Conservation (phyloP, 2,329 filamentous ascomycete genomes). For the Aspergillus sp. region DNA sequence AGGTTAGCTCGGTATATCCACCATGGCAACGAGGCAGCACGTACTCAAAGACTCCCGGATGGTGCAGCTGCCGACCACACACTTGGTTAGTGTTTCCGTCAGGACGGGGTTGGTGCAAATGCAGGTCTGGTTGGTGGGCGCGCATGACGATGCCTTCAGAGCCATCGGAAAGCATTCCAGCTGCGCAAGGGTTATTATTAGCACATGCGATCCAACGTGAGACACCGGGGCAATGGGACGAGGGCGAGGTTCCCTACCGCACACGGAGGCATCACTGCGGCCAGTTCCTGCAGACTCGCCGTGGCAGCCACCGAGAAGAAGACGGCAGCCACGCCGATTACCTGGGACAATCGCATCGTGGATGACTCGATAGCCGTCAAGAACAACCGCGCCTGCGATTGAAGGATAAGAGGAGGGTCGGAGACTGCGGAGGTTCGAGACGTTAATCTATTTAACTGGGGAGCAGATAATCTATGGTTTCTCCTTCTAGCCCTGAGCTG, state of each 20-base stretch:
- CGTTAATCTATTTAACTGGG: not conserved
- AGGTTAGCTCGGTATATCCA: slow-evolving; percentile 8
- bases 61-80: slow-evolving; percentile 35
- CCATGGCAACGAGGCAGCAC: not conserved
- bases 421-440: not conserved
- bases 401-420: not conserved
- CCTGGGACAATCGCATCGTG: not conserved
- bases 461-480: not conserved
- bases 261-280: slow-evolving; percentile 17
- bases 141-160: slow-evolving; percentile 35
- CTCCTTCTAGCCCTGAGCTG: not conserved
- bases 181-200: slow-evolving; percentile 9
- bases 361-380: not conserved
- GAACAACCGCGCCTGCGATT: not conserved
- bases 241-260: slow-evolving; percentile 16
- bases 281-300: slow-evolving; percentile 13
- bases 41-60: slow-evolving; percentile 37
- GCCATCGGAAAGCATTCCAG: slow-evolving; percentile 21
- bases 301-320: slow-evolving; percentile 8
- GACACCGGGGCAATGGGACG: too few relatives aligned
- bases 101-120: slow-evolving; percentile 38
- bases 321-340: slow-evolving; percentile 4
- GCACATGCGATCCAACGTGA: too few relatives aligned
- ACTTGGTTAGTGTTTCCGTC: slow-evolving; percentile 29
- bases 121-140: slow-evolving; percentile 37